Evolutionary conservation across 306 rosid genomes (phyloP), one percentile per base, ranked within the genome.

Genomic region (Vicia sativa): DNA sequence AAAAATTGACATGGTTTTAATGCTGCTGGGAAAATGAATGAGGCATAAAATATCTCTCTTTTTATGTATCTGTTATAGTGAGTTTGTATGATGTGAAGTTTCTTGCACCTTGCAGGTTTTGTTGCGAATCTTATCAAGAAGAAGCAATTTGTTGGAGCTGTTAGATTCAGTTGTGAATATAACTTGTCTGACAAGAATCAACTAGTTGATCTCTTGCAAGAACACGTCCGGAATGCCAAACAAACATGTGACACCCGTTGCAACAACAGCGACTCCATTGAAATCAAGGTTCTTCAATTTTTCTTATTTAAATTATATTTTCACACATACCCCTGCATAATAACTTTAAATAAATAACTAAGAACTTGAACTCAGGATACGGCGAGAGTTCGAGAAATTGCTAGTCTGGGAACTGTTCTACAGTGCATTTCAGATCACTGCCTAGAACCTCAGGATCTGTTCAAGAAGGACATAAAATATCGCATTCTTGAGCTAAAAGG

Each of bases 371-470:
- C 49, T 39, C 87, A 84, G 96, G 81, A 52, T 55, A 54, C 74
- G 71, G 81, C 71, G 54, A 16, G 66, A 14, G 82, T 78, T 65
- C 28, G 59, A 39, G 85, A 84, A 67, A 67, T 79, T 16, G 81
- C 65, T 70, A 77, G 57, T 60, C 71, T 84, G 13, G 16, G 11
- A 56, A 62, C 68, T 4, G 85, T 77, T 29, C 53, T 73, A 7
- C 11, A 39, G 49, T 86, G 88, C 73, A 62, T 84, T 15, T 66
- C 58, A 34, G 87, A 84, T 29, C 60, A 72, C 79, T 61, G 71
- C 45, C 69, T 84, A 23, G 39, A 77, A 42, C 58, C 76, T 34
- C 53, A 72, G 68, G 54, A 56, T 74, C 65, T 78, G 16, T 25
- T 68, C 15, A 45, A 21, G 2, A 23, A 25, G 7, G 78, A 37